These are phyloP conservation scores for Dioszegia aurantiaca DNA, from an alignment of 768 basidiomycete genomes.

Conservation along the genomic window DNA sequence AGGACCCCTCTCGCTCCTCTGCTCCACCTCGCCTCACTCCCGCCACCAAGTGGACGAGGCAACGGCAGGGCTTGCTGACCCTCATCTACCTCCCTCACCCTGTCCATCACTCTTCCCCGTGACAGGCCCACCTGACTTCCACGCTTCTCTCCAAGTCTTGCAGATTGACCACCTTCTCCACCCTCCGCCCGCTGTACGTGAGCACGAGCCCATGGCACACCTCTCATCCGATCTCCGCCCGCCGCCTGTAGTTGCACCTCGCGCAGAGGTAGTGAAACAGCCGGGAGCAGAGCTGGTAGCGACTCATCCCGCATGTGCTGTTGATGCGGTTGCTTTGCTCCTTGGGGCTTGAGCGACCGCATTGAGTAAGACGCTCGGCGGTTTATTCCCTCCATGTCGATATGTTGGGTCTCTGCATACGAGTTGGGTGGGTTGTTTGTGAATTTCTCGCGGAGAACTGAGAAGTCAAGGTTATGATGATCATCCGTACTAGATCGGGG, in stretches of 20 bases:
- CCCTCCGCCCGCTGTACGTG: not conserved
- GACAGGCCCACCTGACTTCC: not conserved
- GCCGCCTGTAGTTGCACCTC: not conserved
- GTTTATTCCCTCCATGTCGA: not conserved
- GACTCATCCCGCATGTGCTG: slow-evolving; percentile 11
- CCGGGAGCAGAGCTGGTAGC: slow-evolving; percentile 4
- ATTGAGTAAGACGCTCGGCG: not conserved
- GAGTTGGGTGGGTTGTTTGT: not conserved
- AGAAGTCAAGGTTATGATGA: not conserved
- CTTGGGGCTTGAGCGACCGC: too few species aligned
- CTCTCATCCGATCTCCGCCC: slow-evolving; percentile 2
- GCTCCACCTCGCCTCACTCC: not conserved
- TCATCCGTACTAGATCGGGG: not conserved
- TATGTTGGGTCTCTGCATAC: not conserved
- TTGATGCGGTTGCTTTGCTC: not conserved
- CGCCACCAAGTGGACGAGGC: too few species aligned
- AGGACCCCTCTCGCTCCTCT: not conserved
- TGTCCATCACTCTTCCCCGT: not conserved
- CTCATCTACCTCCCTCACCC: not conserved
- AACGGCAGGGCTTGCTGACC: too few species aligned
- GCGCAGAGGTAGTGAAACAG: not conserved
- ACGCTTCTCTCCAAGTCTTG: not conserved
- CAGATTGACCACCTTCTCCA: too few species aligned
- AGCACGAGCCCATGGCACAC: slow-evolving; percentile 7
- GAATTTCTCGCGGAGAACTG: not conserved